Base-by-base conservation (phyloP, 345 rosid genomes). In the Triadica sebifera region DNA sequence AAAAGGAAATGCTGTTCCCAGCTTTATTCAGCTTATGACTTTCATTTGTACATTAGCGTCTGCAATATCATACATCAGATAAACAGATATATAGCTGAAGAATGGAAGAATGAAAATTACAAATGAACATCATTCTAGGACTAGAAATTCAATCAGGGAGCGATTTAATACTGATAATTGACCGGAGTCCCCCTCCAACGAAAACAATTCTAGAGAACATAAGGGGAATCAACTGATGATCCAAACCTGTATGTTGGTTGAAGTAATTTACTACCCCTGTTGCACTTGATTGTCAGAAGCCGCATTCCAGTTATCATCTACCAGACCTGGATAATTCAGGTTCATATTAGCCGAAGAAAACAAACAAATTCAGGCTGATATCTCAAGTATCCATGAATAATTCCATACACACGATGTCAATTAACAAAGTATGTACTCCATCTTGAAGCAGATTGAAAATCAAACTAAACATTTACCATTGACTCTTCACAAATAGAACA, bases 241-340 rank as follows among this genome's bases (percentile, higher is more conserved):
- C 95, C 97, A 80, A 93, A 91, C 81, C 94, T 87, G 82, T 93
- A 91, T 0, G 93, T 80, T 38, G 98, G 99, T 75, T 95, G 99
- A 81, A 95, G 72, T 67, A 95, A 69, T 81, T 80, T 90, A 87
- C 94, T 86, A 34, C 98, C 94, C 82, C 84, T 90, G 0, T 85
- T 80, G 43, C 99, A 95, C 46, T 85, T 87, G 74, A 95, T 82
- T 3, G 94, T 84, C 70, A 89, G 73, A 69, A 93, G 86, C 17
- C 99, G 93, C 0, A 92, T 89, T 24, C 99, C 99, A 0, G 97
- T 93, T 79, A 98, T 95, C 98, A 95, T 95, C 80, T 95, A 89
- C 99, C 99, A 95, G n/a, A 95, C 93, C 99, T 95, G 90, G 71
- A 75, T 46, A 65, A n/a, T n/a, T n/a, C n/a, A n/a, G n/a, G n/a